These are phyloP conservation scores for Lepidium sativum DNA, from an alignment of 345 rosid species.

Conservation along the genomic window DNA sequence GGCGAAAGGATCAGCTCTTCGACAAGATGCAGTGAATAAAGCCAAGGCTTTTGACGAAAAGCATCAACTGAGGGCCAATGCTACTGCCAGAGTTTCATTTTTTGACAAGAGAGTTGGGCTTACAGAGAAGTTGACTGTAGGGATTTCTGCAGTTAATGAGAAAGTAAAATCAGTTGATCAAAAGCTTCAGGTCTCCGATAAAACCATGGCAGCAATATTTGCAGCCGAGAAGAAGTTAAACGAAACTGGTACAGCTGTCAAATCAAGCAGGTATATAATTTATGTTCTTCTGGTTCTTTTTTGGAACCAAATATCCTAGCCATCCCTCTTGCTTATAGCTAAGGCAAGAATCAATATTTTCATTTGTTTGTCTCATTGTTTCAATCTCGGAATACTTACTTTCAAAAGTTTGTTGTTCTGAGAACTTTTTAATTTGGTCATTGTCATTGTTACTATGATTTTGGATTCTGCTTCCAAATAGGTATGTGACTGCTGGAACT, in stretches of 20 bases:
- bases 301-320: background rate
- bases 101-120: conserved; percentile 79
- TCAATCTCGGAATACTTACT: background rate
- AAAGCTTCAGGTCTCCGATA: conserved; percentile 85
- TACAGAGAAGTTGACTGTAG: conserved; percentile 74
- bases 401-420: background rate
- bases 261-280: conserved; percentile 71
- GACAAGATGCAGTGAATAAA: conserved; percentile 91
- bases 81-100: conserved; percentile 81
- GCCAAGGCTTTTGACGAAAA: conserved; percentile 92
- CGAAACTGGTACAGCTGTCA: conserved; percentile 91
- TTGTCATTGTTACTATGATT: background rate
- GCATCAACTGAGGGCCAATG: conserved; percentile 73
- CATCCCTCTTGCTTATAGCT: background rate
- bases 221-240: conserved; percentile 93
- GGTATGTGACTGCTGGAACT: conserved; percentile 77
- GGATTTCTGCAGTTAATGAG: conserved; percentile 82
- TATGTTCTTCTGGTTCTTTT: background rate
- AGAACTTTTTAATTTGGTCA: background rate
- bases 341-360: background rate
- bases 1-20: conserved; percentile 79
- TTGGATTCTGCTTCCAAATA: conserved; percentile 21
- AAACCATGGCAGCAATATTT: conserved; percentile 94
- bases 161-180: conserved; percentile 95
- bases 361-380: background rate